Percentiles rank a stretch among this genome's conserved stretches.
Evolutionary conservation across 805 yeast species (phyloP).

Genomic region (Barnettozyma wickerhamii): DNA sequence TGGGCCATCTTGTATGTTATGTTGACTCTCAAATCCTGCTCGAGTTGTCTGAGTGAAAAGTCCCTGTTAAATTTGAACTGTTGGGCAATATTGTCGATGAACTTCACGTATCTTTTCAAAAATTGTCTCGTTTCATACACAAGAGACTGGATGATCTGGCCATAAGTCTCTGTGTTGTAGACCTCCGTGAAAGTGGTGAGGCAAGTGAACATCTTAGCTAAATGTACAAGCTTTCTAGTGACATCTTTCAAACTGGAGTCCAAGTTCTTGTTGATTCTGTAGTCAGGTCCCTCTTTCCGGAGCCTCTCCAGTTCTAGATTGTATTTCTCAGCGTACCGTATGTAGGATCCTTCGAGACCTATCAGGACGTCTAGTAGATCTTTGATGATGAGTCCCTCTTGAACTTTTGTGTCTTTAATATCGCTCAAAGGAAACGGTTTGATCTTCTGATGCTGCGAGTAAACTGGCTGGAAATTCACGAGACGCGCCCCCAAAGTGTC

Average conservation of each 20-base stretch:
- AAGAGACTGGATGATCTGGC: constrained; percentile 69
- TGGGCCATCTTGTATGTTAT: constrained; percentile 42
- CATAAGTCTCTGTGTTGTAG: constrained; percentile 53
- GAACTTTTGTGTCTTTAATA: constrained; percentile 45
- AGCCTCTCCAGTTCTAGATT: constrained; percentile 39
- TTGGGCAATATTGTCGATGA: constrained; percentile 45
- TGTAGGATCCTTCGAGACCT: constrained; percentile 75
- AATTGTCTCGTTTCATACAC: constrained; percentile 53
- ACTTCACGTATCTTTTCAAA: constrained; percentile 32
- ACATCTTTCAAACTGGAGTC: constrained; percentile 72
- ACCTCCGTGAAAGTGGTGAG: constrained; percentile 55
- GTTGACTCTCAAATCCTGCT: constrained; percentile 40
- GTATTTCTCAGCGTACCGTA: constrained; percentile 61
- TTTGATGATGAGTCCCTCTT: constrained; percentile 67
- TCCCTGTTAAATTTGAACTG: constrained; percentile 42
- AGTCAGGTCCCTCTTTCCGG: constrained; percentile 67
- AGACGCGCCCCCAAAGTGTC: constrained; percentile 12
- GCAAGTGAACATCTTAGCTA: constrained; percentile 61
- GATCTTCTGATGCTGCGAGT: constrained; percentile 28
- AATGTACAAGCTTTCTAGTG: constrained; percentile 51
- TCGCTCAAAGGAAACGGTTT: constrained; percentile 44
- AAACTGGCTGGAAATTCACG: constrained; percentile 33
- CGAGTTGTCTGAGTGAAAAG: constrained; percentile 58
- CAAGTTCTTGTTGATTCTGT: constrained; percentile 62
- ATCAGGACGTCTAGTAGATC: constrained; percentile 67